phyloP scores from a whole-genome alignment of 208 protist species.

The Zelonia costaricensis region DNA sequence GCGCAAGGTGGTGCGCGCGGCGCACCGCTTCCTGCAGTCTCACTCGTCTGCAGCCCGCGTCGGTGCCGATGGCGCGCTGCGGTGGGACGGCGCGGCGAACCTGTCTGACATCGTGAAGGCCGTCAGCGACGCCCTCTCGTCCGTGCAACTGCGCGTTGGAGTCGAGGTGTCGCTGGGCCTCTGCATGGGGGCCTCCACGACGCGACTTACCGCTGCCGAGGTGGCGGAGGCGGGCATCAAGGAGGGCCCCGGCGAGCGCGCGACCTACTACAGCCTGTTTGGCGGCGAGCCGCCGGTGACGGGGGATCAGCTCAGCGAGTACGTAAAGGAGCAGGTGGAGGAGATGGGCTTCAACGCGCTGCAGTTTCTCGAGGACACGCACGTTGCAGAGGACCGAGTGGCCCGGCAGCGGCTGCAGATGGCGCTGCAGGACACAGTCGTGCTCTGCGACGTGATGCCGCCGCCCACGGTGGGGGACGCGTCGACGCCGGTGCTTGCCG shows the following conservation, averaged over 20 bases:
- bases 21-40: constrained; percentile 2
- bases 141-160: constrained; percentile 10
- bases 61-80: neutral
- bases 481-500: neutral
- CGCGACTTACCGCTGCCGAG: neutral
- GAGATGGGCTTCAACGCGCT: constrained; percentile 35
- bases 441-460: constrained; percentile 15
- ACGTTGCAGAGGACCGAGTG: constrained; percentile 42
- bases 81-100: constrained; percentile 17
- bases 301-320: constrained; percentile 70
- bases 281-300: constrained; percentile 57
- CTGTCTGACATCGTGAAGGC: constrained; percentile 17
- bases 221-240: neutral
- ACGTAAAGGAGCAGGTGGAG: constrained; percentile 66
- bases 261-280: constrained; percentile 62
- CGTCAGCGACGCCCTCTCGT: constrained; percentile 15
- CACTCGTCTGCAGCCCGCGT: constrained; percentile 3
- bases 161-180: constrained; percentile 22
- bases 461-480: neutral
- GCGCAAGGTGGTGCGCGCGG: constrained; percentile 13
- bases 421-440: constrained; percentile 19
- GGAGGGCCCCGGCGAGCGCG: constrained; percentile 3
- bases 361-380: constrained; percentile 71
- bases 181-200: constrained; percentile 1
- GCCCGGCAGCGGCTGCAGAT: constrained; percentile 57